Base-by-base conservation (phyloP, 768 basidiomycete species). In the Tulasnella sp. region DNA sequence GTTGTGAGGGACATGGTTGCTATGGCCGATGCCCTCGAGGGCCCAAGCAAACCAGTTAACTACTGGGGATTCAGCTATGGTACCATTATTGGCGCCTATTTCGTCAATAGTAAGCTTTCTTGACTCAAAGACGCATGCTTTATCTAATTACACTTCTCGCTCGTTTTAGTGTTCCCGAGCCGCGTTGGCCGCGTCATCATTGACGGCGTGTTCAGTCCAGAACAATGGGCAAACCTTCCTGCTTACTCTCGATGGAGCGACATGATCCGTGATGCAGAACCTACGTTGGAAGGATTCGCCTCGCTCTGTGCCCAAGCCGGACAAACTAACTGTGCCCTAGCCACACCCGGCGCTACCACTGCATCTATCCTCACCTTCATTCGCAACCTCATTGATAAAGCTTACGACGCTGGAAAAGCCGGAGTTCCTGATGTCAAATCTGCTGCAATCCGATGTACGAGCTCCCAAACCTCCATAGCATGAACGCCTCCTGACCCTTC, bases 111-210 rank as follows among this genome's bases (percentile, higher is more conserved):
- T 48, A 25, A 37, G 46, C 37, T 12, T 10, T 20, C 13, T 8
- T 40, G 10, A n/a, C 19, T 40, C 6, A 1, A 13, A 10, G 16
- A n/a, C n/a, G n/a, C n/a, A n/a, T n/a, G n/a, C n/a, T n/a, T n/a
- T n/a, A n/a, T n/a, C n/a, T n/a, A n/a, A n/a, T n/a, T n/a, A n/a
- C n/a, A n/a, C n/a, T n/a, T n/a, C n/a, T n/a, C n/a, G n/a, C n/a
- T n/a, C n/a, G n/a, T n/a, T n/a, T 1, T 22, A 46, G 45, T 46
- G 45, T 48, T 48, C 40, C 37, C 37, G 1, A 12, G 45, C 1
- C 47, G 47, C 15, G 47, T 48, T 48, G 47, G 47, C 8, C 40
- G 24, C 40, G 47, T 48, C 1, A 45, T 48, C 37, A 45, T 48
- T 24, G 47, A 48, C 24, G 47, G 47, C 10, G 47, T 48, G n/a